Conservation (phyloP, 441 rosid species). For the Aquilaria agallochum region DNA sequence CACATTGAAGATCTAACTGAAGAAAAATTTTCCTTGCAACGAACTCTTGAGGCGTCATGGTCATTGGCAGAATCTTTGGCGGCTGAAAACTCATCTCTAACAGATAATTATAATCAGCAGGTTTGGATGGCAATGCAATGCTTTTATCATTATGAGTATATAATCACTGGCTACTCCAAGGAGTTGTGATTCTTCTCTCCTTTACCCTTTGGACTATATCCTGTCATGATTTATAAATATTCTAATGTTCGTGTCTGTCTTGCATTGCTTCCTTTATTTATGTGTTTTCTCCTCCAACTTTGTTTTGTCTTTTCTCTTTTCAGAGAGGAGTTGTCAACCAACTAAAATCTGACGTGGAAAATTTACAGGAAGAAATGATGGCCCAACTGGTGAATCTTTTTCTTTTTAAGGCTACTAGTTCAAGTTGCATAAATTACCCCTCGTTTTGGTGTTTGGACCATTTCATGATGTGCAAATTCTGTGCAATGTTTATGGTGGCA, state of each 20-base stretch:
- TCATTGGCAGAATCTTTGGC: constrained; percentile 85
- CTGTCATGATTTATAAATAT: not conserved
- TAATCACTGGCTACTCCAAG: no score
- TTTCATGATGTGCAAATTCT: not conserved
- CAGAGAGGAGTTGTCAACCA: constrained; percentile 93
- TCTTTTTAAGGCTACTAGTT: constrained; percentile 1
- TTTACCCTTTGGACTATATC: not conserved
- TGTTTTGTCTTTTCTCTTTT: constrained; percentile 10
- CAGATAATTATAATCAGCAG: constrained; percentile 90
- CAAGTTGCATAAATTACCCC: constrained; percentile 1
- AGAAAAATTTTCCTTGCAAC: constrained; percentile 86
- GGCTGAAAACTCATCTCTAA: constrained; percentile 80
- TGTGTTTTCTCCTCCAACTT: no score
- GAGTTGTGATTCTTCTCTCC: no score
- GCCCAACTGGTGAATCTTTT: constrained; percentile 66
- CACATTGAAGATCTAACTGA: constrained; percentile 93
- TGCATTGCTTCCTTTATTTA: not conserved
- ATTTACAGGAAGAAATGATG: constrained; percentile 77
- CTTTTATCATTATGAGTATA: not conserved
- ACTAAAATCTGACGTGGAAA: constrained; percentile 86
- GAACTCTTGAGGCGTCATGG: constrained; percentile 90
- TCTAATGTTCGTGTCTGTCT: not conserved
- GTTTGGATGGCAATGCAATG: constrained; percentile 26
- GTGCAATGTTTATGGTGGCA: constrained; percentile 26
- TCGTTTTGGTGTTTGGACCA: not conserved